These are phyloP conservation scores for Aspergillus campestris DNA, from an alignment of 495 filamentous ascomycete genomes.

Conservation along the genomic window DNA sequence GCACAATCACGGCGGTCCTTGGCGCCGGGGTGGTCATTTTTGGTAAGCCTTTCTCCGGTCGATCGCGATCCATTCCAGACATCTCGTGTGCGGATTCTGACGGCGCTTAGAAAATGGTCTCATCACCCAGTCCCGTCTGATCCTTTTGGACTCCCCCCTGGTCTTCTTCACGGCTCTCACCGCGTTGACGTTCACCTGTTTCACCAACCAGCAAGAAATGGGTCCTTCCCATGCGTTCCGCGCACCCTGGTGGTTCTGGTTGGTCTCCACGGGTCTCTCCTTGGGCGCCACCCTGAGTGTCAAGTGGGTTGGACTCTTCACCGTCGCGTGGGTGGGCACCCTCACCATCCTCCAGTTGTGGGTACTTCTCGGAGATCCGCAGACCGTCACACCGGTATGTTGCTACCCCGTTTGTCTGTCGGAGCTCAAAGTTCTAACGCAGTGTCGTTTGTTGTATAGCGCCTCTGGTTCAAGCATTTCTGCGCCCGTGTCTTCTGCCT, in stretches of 20 bases:
- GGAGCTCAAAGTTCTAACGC: constrained; percentile 6
- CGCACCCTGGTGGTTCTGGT: constrained; percentile 96
- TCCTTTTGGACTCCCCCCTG: constrained; percentile 90
- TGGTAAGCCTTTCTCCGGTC: constrained; percentile 44
- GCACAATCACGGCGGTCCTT: constrained; percentile 70
- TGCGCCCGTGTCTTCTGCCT: constrained; percentile 86
- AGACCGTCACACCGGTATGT: constrained; percentile 66
- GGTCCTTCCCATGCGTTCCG: constrained; percentile 80
- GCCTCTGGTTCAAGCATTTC: constrained; percentile 90
- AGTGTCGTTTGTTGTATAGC: constrained; percentile 28
- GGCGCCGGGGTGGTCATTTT: constrained; percentile 85
- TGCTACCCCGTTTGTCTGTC: background rate
- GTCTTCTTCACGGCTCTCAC: constrained; percentile 92
- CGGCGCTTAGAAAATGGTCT: constrained; percentile 72
- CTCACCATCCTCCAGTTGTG: constrained; percentile 89
- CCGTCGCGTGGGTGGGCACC: constrained; percentile 93
- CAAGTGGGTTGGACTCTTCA: constrained; percentile 98
- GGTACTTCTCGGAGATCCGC: constrained; percentile 84
- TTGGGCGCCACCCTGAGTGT: constrained; percentile 90
- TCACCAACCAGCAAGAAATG: constrained; percentile 94
- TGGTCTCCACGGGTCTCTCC: constrained; percentile 74
- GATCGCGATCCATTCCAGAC: background rate
- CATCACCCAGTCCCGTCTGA: constrained; percentile 87
- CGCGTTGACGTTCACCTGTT: constrained; percentile 80
- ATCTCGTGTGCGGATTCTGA: constrained; percentile 4